A percentile compares a stretch with the other conserved stretches of the same genome.
phyloP scores from a whole-genome alignment of 78 protist genomes.

The Blattamonas nauphoetae region DNA sequence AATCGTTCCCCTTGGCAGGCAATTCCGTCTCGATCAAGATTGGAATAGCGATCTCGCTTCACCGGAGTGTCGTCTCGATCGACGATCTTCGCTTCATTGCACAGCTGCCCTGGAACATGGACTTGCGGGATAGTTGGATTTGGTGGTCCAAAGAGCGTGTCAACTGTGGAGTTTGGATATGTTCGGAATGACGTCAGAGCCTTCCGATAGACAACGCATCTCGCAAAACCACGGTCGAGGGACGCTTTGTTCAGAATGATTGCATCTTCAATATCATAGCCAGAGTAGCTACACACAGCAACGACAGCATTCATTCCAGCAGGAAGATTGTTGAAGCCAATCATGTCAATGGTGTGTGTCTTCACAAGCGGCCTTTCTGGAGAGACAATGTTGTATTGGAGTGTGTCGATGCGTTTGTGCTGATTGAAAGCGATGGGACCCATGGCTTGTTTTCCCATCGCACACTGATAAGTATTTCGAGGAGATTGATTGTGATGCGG shows the following conservation, averaged over 20 bases:
- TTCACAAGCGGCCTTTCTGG: conserved; percentile 83
- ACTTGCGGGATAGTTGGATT: neutral
- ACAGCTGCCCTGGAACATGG: no score
- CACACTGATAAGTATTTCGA: conserved; percentile 96
- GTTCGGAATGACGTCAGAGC: conserved; percentile 35
- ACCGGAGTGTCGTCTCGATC: no score
- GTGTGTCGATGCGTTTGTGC: conserved; percentile 85
- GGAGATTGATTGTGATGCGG: conserved; percentile 99
- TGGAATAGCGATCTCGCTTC: neutral
- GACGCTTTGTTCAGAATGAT: conserved; percentile 85
- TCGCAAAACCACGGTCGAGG: conserved; percentile 89
- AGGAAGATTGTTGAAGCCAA: conserved; percentile 56
- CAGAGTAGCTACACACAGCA: conserved; percentile 67
- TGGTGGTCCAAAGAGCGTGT: neutral
- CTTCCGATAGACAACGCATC: conserved; percentile 78
- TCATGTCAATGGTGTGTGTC: conserved; percentile 72
- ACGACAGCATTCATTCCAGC: conserved; percentile 93
- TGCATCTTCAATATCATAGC: conserved; percentile 99
- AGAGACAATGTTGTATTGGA: conserved; percentile 39
- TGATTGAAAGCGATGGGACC: conserved; percentile 96
- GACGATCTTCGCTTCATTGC: no score
- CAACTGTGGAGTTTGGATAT: conserved; percentile 28
- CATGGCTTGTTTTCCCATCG: conserved; percentile 99
- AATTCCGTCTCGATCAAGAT: conserved; percentile 83
- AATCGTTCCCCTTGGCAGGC: conserved; percentile 57